Evolutionary conservation across 148 eudicot species (phyloP).

Genomic region (Oxyria digyna): DNA sequence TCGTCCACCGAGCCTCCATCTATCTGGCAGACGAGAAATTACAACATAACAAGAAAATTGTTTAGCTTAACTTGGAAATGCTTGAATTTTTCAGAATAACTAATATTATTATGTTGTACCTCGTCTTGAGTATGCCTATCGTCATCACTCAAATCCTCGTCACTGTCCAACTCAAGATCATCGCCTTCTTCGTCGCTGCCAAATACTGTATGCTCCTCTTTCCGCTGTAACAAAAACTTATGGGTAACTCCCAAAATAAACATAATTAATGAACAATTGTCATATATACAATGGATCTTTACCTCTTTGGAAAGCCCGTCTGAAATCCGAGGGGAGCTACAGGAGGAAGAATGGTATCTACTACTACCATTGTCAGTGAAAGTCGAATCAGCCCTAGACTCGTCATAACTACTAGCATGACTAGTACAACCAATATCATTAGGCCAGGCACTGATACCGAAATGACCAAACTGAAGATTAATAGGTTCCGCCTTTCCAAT

Average conservation of each 20-base stretch:
- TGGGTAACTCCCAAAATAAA: not conserved
- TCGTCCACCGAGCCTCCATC: conserved; percentile 98
- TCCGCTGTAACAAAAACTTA: conserved; percentile 35
- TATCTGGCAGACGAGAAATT: conserved; percentile 23
- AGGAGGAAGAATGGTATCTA: conserved; percentile 61
- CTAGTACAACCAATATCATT: conserved; percentile 75
- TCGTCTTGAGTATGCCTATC: conserved; percentile 50
- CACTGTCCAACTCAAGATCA: conserved; percentile 62
- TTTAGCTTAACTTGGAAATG: not conserved
- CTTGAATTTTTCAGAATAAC: not conserved
- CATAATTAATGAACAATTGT: not conserved
- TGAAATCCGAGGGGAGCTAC: conserved; percentile 67
- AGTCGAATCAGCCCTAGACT: conserved; percentile 51
- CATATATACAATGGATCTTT: not conserved
- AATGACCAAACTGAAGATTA: conserved; percentile 89
- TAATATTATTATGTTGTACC: conserved; percentile 24
- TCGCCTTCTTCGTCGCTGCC: conserved; percentile 93
- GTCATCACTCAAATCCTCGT: conserved; percentile 67
- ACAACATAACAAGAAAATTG: not conserved
- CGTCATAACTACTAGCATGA: conserved; percentile 74
- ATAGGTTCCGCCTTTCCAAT: conserved; percentile 75
- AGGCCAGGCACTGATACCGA: conserved; percentile 97
- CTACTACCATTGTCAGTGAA: conserved; percentile 67
- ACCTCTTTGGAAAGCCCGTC: conserved; percentile 91
- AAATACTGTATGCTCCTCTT: conserved; percentile 64